phyloP scores from a whole-genome alignment of 192 early-diverging fungal genomes.

The Radiomyces spectabilis region DNA sequence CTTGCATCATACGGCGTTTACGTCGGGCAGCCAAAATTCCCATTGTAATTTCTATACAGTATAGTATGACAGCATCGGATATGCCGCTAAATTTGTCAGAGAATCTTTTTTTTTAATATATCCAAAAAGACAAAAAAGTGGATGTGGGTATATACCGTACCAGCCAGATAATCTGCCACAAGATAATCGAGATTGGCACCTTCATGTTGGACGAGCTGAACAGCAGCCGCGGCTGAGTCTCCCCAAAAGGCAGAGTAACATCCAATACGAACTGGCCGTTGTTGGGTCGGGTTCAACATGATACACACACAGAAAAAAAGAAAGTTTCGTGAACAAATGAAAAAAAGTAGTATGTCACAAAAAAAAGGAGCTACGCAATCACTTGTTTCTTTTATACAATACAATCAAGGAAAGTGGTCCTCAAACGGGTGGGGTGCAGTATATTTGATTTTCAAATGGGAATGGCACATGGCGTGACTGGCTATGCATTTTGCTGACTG shows the following conservation, averaged over 20 bases:
- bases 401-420: too few species aligned
- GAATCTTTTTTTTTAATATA: too few species aligned
- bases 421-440: neutral
- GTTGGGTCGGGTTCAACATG: too few species aligned
- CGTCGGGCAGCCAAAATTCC: slow-evolving; percentile 54
- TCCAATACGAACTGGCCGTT: slow-evolving; percentile 40
- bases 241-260: slow-evolving; percentile 51
- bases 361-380: too few species aligned
- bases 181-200: slow-evolving; percentile 42
- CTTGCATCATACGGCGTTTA: slow-evolving; percentile 13
- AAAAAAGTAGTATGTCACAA: too few species aligned
- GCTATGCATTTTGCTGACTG: too few species aligned
- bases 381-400: too few species aligned
- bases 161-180: slow-evolving; percentile 54
- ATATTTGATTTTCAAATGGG: slow-evolving; percentile 1
- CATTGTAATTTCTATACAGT: slow-evolving; percentile 57
- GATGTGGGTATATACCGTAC: too few species aligned
- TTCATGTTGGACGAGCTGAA: slow-evolving; percentile 42
- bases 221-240: slow-evolving; percentile 42
- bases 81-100: too few species aligned
- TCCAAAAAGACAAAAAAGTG: neutral
- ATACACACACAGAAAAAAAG: too few species aligned
- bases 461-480: slow-evolving; percentile 11
- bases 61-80: too few species aligned
- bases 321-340: too few species aligned